phyloP scores from a whole-genome alignment of 169 alveolate genomes.

The Babesia divergens region DNA sequence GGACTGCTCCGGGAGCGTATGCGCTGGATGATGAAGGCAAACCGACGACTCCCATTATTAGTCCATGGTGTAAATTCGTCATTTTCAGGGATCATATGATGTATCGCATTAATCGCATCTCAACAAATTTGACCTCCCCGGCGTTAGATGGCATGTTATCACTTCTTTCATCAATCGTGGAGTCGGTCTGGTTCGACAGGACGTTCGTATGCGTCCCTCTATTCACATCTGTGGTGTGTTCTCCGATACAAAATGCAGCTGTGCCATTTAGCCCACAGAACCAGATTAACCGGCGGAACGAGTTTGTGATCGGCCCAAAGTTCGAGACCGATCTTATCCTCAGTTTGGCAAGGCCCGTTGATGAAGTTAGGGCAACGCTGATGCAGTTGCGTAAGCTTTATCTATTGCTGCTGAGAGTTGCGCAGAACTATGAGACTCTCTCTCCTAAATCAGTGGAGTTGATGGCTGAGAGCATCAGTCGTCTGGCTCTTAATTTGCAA shows the following conservation, averaged over 20 bases:
- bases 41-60: slow-evolving; percentile 40
- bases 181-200: slow-evolving; percentile 40
- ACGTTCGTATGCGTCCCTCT: slow-evolving; percentile 21
- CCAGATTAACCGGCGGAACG: slow-evolving; percentile 33
- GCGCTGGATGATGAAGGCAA: slow-evolving; percentile 28
- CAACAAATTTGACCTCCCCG: slow-evolving; percentile 34
- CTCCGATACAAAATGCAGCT: neutral
- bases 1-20: slow-evolving; percentile 59
- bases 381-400: slow-evolving; percentile 18
- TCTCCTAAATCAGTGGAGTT: neutral
- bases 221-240: neutral
- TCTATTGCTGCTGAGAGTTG: slow-evolving; percentile 8
- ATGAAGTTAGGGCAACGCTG: slow-evolving; percentile 4
- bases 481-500: slow-evolving; percentile 15
- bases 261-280: slow-evolving; percentile 7
- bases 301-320: slow-evolving; percentile 53
- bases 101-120: slow-evolving; percentile 17
- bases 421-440: slow-evolving; percentile 20
- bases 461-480: slow-evolving; percentile 7
- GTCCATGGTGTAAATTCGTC: slow-evolving; percentile 64
- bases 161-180: slow-evolving; percentile 18
- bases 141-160: slow-evolving; percentile 43
- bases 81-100: slow-evolving; percentile 2
- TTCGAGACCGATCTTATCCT: slow-evolving; percentile 28
- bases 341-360: slow-evolving; percentile 4